Evolutionary conservation across 31 red algal genomes (phyloP).

Genomic region (Bonnemaisonia californica): DNA sequence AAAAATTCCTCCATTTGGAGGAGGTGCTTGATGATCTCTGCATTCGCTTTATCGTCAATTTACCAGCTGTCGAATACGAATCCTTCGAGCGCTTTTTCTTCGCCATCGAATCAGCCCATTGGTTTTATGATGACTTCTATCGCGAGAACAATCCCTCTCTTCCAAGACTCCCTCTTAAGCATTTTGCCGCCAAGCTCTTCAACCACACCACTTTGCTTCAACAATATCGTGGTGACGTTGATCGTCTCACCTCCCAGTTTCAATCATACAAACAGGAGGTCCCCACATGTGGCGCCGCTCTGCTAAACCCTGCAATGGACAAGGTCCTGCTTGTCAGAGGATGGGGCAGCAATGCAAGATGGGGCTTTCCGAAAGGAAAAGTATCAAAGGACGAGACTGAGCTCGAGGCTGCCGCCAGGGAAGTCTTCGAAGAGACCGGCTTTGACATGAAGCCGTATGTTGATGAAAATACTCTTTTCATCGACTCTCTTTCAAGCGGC

Average conservation of each 20-base stretch:
- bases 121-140: conserved; percentile 98
- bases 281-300: conserved; percentile 83
- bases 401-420: conserved; percentile 69
- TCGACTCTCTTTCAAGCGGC: conserved; percentile 64
- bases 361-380: conserved; percentile 99
- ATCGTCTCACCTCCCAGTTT: conserved; percentile 79
- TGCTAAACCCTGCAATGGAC: conserved; percentile 71
- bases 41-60: conserved; percentile 87
- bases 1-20: conserved; percentile 10
- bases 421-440: conserved; percentile 89
- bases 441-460: conserved; percentile 73
- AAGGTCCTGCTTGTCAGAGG: conserved; percentile 86
- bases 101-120: conserved; percentile 93
- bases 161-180: conserved; percentile 66
- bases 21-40: conserved; percentile 87
- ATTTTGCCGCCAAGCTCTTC: conserved; percentile 87
- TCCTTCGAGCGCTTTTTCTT: conserved; percentile 94
- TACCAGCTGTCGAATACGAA: conserved; percentile 90
- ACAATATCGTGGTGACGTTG: conserved; percentile 62
- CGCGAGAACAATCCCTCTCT: conserved; percentile 73
- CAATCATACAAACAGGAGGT: conserved; percentile 93
- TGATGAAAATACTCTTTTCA: conserved; percentile 35
- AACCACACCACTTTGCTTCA: conserved; percentile 65
- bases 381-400: conserved; percentile 87
- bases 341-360: conserved; percentile 70